Conservation (phyloP, 495 filamentous ascomycete genomes). For the Halenospora varia region DNA sequence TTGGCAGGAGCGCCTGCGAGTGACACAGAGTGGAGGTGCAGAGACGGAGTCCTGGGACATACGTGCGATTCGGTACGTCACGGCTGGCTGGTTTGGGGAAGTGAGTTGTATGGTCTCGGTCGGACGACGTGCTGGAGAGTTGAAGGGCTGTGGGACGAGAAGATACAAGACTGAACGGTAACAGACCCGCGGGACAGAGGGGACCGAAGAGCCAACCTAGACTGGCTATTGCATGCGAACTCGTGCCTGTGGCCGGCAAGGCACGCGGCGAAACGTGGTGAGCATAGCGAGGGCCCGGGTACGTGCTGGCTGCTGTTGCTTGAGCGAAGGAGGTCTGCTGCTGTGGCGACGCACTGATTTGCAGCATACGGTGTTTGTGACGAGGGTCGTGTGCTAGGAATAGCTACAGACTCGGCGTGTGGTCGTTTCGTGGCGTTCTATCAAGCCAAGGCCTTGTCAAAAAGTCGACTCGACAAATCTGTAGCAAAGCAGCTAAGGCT, state of each 20-base stretch:
- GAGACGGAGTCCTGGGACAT: not conserved
- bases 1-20: not conserved
- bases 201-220: not conserved
- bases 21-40: not conserved
- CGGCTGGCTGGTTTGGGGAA: not conserved
- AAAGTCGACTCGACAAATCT: not conserved
- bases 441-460: not conserved
- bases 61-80: not conserved
- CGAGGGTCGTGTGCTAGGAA: constrained; percentile 1
- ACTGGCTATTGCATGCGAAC: constrained; percentile 19
- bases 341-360: constrained; percentile 5
- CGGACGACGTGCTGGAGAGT: not conserved
- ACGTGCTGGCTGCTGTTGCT: constrained; percentile 10
- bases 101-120: not conserved
- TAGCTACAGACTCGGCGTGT: not conserved
- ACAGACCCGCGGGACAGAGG: not conserved
- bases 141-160: not conserved
- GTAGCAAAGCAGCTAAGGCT: constrained; percentile 1
- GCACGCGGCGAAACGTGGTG: constrained; percentile 25
- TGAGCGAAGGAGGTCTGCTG: not conserved
- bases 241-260: constrained; percentile 23
- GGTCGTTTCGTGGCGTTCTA: not conserved
- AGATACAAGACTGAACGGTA: not conserved
- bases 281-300: constrained; percentile 14
- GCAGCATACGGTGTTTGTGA: not conserved